Evolutionary conservation across 768 basidiomycete species (phyloP).

Genomic region (Coprinopsis sp.): DNA sequence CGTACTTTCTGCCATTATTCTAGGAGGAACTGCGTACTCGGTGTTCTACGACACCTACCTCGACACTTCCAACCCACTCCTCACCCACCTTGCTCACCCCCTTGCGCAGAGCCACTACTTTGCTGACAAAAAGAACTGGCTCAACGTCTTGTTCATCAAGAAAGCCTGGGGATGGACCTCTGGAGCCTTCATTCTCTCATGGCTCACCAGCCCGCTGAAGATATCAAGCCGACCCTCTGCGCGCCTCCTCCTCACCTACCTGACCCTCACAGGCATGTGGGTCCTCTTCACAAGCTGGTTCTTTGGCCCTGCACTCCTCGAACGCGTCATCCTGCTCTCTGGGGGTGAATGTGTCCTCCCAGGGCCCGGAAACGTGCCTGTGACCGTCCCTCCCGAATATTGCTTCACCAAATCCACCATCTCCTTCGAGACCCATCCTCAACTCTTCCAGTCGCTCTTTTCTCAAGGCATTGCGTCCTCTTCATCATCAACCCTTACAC

Average conservation of each 20-base stretch:
- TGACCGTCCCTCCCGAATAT: slow-evolving; percentile 52
- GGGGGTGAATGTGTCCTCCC: slow-evolving; percentile 76
- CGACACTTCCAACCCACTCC: slow-evolving; percentile 76
- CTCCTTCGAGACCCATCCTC: slow-evolving; percentile 57
- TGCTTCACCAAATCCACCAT: slow-evolving; percentile 51
- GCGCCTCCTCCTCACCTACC: slow-evolving; percentile 48
- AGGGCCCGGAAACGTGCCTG: slow-evolving; percentile 50
- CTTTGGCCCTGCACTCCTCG: slow-evolving; percentile 76
- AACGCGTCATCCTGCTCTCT: slow-evolving; percentile 56
- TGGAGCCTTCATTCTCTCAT: slow-evolving; percentile 53
- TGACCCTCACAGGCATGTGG: slow-evolving; percentile 62
- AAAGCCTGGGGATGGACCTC: slow-evolving; percentile 90
- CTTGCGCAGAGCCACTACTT: slow-evolving; percentile 64
- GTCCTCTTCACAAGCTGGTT: slow-evolving; percentile 79
- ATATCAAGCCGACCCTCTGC: slow-evolving; percentile 14
- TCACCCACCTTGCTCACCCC: slow-evolving; percentile 66
- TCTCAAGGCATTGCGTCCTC: slow-evolving; percentile 17
- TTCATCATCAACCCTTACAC: neutral
- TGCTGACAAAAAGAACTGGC: slow-evolving; percentile 71
- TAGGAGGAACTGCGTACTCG: slow-evolving; percentile 64
- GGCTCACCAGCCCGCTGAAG: slow-evolving; percentile 46
- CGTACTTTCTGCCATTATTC: slow-evolving; percentile 41
- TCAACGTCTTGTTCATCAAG: slow-evolving; percentile 90
- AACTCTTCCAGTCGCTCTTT: slow-evolving; percentile 46
- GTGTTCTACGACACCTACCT: slow-evolving; percentile 64